Percentiles rank a stretch among this genome's conserved stretches.
phyloP scores from a whole-genome alignment of 2,329 filamentous ascomycete genomes.

The Phialophora chinensis region DNA sequence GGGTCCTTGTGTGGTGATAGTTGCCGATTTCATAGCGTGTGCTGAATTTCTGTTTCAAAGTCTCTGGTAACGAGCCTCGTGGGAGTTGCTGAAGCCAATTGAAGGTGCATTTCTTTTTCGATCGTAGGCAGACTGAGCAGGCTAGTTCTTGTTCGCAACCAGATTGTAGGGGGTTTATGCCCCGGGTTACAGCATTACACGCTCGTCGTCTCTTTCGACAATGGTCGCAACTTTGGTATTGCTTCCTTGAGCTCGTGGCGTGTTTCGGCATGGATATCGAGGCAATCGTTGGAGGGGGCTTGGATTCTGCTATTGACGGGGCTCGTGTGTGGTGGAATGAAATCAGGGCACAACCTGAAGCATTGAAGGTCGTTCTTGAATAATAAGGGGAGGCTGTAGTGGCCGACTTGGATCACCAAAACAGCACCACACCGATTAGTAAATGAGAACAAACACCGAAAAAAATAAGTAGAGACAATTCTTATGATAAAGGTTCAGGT shows the following conservation, averaged over 20 bases:
- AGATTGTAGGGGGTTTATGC: slow-evolving; percentile 22
- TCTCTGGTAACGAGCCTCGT: slow-evolving; percentile 22
- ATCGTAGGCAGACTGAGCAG: slow-evolving; percentile 20
- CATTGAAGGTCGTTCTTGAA: no score
- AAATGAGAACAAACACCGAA: no score
- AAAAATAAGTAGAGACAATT: no score
- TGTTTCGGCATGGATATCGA: background rate
- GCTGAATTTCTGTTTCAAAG: slow-evolving; percentile 25
- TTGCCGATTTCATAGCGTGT: slow-evolving; percentile 15
- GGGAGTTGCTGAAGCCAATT: slow-evolving; percentile 47
- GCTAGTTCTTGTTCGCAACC: slow-evolving; percentile 12
- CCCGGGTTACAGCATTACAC: slow-evolving; percentile 20
- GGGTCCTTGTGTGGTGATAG: background rate
- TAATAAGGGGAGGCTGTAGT: no score
- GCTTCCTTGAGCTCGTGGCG: slow-evolving; percentile 15
- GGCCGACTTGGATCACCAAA: no score
- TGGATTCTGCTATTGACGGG: no score
- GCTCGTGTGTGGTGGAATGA: no score
- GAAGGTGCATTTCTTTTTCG: slow-evolving; percentile 53
- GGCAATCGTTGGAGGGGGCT: no score
- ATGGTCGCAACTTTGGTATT: slow-evolving; percentile 24
- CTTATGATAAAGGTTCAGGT: no score
- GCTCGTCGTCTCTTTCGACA: slow-evolving; percentile 23
- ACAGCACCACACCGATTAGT: no score
- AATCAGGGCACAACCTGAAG: no score